Conservation (phyloP, 2,329 filamentous ascomycete species). For the Cladophialophora chaetospira region DNA sequence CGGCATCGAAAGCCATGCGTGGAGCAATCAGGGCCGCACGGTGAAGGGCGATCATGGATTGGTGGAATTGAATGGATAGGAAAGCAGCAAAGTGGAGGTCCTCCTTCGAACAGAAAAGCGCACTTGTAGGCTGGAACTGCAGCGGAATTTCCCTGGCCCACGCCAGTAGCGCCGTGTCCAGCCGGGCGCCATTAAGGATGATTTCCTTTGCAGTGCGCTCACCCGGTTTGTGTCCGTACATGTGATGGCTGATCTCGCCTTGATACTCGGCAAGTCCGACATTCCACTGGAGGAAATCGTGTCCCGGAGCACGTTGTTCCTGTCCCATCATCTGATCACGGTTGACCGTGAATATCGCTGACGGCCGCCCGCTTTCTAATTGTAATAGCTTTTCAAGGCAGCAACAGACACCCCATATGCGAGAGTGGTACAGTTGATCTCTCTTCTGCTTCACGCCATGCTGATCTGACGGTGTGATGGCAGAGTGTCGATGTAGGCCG, state of each 20-base stretch:
- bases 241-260: constrained; percentile 2
- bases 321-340: constrained; percentile 10
- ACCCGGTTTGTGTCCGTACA: constrained; percentile 1
- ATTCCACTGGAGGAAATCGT: constrained; percentile 1
- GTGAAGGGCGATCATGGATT: constrained; percentile 12
- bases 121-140: constrained; percentile 9
- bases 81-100: constrained; percentile 13
- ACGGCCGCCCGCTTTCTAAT: constrained; percentile 13
- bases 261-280: constrained; percentile 12
- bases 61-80: constrained; percentile 13
- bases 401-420: constrained; percentile 18
- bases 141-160: constrained; percentile 3
- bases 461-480: constrained; percentile 39
- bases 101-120: constrained; percentile 12
- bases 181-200: constrained; percentile 4
- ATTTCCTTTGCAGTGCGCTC: not conserved
- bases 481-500: constrained; percentile 62
- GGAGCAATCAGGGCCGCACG: constrained; percentile 12
- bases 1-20: constrained; percentile 8
- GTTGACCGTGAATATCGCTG: constrained; percentile 6
- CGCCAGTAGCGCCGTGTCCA: constrained; percentile 2
- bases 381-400: constrained; percentile 15
- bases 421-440: constrained; percentile 1
- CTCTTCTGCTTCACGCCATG: not conserved
- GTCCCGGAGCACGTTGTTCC: not conserved